Percentiles rank a stretch among this genome's conserved stretches.
phyloP scores from a whole-genome alignment of 2,329 filamentous ascomycete species.

The Bipolaris sorokiniana region DNA sequence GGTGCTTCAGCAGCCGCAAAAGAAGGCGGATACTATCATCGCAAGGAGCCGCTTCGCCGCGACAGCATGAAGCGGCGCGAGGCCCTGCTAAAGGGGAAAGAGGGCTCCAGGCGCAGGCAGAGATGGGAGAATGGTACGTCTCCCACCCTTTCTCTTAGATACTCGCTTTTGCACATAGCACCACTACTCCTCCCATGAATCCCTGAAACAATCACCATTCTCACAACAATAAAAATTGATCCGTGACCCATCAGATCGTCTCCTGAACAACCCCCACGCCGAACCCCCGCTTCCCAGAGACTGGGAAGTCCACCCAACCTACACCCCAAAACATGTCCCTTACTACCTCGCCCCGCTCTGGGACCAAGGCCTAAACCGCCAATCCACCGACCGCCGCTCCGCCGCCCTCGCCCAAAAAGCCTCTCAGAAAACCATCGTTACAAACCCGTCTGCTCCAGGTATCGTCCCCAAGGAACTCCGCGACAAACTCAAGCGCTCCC shows the following conservation, averaged over 20 bases:
- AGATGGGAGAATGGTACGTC: slow-evolving; percentile 89
- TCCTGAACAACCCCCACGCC: slow-evolving; percentile 84
- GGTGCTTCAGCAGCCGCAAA: slow-evolving; percentile 46
- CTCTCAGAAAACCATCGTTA: slow-evolving; percentile 43
- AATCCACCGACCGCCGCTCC: slow-evolving; percentile 53
- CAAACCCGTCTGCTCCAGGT: slow-evolving; percentile 52
- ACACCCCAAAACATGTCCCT: slow-evolving; percentile 77
- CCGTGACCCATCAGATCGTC: slow-evolving; percentile 66
- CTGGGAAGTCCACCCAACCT: slow-evolving; percentile 81
- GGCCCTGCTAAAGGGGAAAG: slow-evolving; percentile 82
- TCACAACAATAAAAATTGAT: slow-evolving; percentile 17
- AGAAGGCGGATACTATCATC: slow-evolving; percentile 55
- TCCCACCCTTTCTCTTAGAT: slow-evolving; percentile 12
- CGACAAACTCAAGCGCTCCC: slow-evolving; percentile 77
- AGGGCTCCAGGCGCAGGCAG: slow-evolving; percentile 83
- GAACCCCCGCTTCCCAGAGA: slow-evolving; percentile 82
- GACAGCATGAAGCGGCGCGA: slow-evolving; percentile 73
- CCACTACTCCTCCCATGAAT: neutral
- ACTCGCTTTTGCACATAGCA: slow-evolving; percentile 12
- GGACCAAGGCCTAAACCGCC: slow-evolving; percentile 64
- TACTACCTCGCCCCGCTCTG: slow-evolving; percentile 89
- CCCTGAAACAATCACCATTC: too few species aligned
- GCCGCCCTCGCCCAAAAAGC: slow-evolving; percentile 45
- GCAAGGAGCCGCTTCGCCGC: slow-evolving; percentile 63
- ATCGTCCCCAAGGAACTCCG: slow-evolving; percentile 80